These are phyloP conservation scores for Backusella westeae DNA, from an alignment of 192 early-diverging fungal genomes.

Conservation along the genomic window DNA sequence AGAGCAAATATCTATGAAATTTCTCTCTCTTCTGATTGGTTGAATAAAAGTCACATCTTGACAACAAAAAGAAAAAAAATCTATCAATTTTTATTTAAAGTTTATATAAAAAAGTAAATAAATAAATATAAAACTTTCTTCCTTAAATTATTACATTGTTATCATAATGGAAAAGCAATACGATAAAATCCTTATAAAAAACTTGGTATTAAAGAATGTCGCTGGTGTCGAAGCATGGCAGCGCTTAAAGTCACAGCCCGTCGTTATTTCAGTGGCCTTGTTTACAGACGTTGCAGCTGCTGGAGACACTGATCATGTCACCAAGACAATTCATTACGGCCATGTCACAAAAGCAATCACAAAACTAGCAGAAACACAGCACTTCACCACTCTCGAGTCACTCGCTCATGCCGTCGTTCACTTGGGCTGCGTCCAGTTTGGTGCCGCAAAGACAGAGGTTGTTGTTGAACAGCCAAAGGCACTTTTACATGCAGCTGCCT, in stretches of 20 bases:
- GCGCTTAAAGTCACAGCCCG: conserved; percentile 80
- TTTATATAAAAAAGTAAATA: conserved; percentile 5
- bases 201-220: conserved; percentile 78
- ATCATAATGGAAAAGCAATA: conserved; percentile 1
- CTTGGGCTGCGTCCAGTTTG: conserved; percentile 60
- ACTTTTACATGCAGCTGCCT: conserved; percentile 86
- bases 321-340: conserved; percentile 83
- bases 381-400: conserved; percentile 71
- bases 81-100: background rate
- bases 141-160: background rate
- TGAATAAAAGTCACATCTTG: background rate
- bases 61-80: background rate
- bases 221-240: conserved; percentile 96
- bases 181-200: conserved; percentile 71
- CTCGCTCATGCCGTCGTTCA: conserved; percentile 66
- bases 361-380: conserved; percentile 70
- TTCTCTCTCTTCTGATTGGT: background rate
- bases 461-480: conserved; percentile 83
- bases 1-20: background rate
- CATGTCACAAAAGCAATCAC: conserved; percentile 71
- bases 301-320: conserved; percentile 76
- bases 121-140: background rate
- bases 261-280: conserved; percentile 76
- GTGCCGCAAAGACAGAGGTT: conserved; percentile 66
- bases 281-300: conserved; percentile 73